phyloP scores from a whole-genome alignment of 805 yeast species.

The Candida chauliodis region DNA sequence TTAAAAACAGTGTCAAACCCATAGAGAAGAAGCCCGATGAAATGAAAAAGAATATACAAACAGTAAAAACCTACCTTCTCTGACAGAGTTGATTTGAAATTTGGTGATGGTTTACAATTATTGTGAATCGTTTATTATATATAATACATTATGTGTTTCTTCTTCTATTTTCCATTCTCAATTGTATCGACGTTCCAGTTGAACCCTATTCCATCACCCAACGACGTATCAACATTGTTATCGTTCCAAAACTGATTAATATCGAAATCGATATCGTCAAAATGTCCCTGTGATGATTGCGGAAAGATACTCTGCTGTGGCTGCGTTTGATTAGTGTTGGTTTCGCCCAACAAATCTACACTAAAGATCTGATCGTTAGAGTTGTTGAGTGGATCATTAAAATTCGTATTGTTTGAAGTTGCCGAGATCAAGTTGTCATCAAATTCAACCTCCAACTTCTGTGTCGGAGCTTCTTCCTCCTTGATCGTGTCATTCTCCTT shows the following conservation, averaged over 20 bases:
- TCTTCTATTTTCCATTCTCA: conserved; percentile 17
- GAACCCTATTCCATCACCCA: conserved; percentile 36
- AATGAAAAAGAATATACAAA: not conserved
- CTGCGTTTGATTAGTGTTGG: not conserved
- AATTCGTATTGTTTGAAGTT: conserved; percentile 13
- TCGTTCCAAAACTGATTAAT: conserved; percentile 34
- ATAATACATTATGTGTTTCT: not conserved
- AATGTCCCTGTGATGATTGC: conserved; percentile 19
- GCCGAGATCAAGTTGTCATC: conserved; percentile 13
- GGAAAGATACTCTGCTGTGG: conserved; percentile 5
- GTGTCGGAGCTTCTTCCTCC: conserved; percentile 20
- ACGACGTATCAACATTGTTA: conserved; percentile 25
- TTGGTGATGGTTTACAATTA: too few species aligned
- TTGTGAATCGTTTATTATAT: not conserved
- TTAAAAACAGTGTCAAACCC: conserved; percentile 29
- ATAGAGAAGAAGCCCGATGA: not conserved
- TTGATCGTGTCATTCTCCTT: conserved; percentile 25
- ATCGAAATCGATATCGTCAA: conserved; percentile 44
- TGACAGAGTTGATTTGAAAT: too few species aligned
- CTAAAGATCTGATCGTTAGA: conserved; percentile 29
- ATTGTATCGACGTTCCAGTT: conserved; percentile 37
- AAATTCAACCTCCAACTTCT: conserved; percentile 1
- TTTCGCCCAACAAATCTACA: conserved; percentile 28
- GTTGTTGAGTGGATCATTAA: conserved; percentile 17
- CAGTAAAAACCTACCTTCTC: not conserved